Evolutionary conservation across 1,139 yeast species (phyloP).

Genomic region (Tardiomyces digboiensis): DNA sequence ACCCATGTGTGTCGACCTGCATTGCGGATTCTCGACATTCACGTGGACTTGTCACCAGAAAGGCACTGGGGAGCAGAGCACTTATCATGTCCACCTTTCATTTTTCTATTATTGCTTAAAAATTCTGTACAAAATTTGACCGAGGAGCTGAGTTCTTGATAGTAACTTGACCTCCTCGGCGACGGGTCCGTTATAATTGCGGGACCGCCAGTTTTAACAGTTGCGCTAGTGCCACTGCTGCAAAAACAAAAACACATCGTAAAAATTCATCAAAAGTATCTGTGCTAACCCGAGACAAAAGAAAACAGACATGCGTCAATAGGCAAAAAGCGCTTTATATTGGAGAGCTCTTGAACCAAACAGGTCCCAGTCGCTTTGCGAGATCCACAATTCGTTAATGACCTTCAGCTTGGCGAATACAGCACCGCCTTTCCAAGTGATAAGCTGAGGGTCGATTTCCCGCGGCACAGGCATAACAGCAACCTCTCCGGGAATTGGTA

Average conservation of each 20-base stretch:
- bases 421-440: conserved; percentile 92
- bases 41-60: too few relatives aligned
- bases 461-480: conserved; percentile 67
- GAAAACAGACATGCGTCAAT: conserved; percentile 26
- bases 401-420: conserved; percentile 80
- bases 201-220: too few relatives aligned
- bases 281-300: neutral
- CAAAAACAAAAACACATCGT: neutral
- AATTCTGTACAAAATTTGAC: too few relatives aligned
- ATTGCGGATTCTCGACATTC: too few relatives aligned
- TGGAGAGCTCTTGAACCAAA: conserved; percentile 72
- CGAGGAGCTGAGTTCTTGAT: neutral
- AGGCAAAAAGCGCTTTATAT: conserved; percentile 74
- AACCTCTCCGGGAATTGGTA: conserved; percentile 22
- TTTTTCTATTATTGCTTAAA: too few relatives aligned
- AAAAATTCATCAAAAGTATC: neutral
- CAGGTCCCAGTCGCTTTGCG: conserved; percentile 73
- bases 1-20: too few relatives aligned
- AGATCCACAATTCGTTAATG: conserved; percentile 80
- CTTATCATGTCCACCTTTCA: neutral
- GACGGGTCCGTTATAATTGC: too few relatives aligned
- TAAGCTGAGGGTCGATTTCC: conserved; percentile 75
- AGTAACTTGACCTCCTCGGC: neutral
- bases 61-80: neutral
- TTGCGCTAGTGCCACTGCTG: too few relatives aligned